Conservation (phyloP, 305 asterid species). For the Fraxinus floribunda region DNA sequence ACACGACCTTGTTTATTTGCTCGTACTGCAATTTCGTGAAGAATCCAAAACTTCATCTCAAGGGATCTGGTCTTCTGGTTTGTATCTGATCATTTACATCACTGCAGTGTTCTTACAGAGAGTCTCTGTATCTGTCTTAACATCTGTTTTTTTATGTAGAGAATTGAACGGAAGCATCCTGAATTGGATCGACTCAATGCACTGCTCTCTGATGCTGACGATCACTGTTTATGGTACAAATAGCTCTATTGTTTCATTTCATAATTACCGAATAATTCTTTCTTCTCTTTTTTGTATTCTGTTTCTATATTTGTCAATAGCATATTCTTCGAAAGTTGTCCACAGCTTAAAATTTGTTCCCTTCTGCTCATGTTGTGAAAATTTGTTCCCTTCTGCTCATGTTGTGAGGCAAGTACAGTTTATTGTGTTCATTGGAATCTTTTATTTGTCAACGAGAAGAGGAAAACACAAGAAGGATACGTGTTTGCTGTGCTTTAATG, state of each 20-base stretch:
- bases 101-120: slow-evolving; percentile 14
- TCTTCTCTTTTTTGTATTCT: not conserved
- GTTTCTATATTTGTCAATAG: not conserved
- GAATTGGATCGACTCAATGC: slow-evolving; percentile 51
- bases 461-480: not conserved
- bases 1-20: slow-evolving; percentile 41
- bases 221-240: slow-evolving; percentile 68
- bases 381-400: not conserved
- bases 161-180: slow-evolving; percentile 53
- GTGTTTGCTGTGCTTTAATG: not conserved
- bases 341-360: slow-evolving; percentile 1
- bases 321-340: not conserved
- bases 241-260: slow-evolving; percentile 19
- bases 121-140: slow-evolving; percentile 26
- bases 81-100: slow-evolving; percentile 31
- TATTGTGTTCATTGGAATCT: not conserved
- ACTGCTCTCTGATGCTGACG: slow-evolving; percentile 64
- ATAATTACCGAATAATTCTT: not conserved
- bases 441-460: not conserved
- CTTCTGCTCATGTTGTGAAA: slow-evolving; percentile 5
- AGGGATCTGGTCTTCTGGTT: slow-evolving; percentile 60
- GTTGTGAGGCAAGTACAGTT: not conserved
- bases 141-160: slow-evolving; percentile 45
- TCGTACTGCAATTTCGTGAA: slow-evolving; percentile 54
- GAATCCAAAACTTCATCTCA: slow-evolving; percentile 50